Evolutionary conservation across 2,329 filamentous ascomycete genomes (phyloP).

Genomic region (Epichloe festucae): DNA sequence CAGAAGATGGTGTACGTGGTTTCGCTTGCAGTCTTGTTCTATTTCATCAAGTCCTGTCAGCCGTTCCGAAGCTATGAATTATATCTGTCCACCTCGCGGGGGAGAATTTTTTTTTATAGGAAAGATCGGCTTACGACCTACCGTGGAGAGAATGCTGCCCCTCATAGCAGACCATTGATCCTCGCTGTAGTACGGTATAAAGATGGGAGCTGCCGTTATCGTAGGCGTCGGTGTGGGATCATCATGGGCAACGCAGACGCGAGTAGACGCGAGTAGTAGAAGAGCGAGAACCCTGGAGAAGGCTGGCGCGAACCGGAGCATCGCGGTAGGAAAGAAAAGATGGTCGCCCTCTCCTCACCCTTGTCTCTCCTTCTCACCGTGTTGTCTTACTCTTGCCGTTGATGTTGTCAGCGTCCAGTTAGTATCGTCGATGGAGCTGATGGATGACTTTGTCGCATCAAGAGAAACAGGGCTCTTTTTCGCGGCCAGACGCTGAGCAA

Average conservation of each 20-base stretch:
- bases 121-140: constrained; percentile 13
- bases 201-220: constrained; percentile 31
- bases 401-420: neutral
- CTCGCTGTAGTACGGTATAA: constrained; percentile 28
- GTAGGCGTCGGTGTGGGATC: constrained; percentile 10
- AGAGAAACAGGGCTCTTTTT: neutral
- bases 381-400: neutral
- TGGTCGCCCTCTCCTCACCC: neutral
- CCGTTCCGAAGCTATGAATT: neutral
- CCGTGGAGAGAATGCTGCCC: constrained; percentile 32
- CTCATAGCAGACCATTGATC: constrained; percentile 31
- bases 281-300: constrained; percentile 5
- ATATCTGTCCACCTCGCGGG: neutral
- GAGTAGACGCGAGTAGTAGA: constrained; percentile 9
- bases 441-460: neutral
- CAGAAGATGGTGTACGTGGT: constrained; percentile 39
- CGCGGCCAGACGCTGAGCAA: neutral
- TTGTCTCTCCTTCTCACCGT: neutral
- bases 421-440: neutral
- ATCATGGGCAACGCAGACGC: constrained; percentile 5
- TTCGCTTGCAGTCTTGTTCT: constrained; percentile 23
- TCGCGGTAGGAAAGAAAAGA: neutral
- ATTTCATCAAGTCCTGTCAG: neutral
- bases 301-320: neutral
- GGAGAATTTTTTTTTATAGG: neutral